A percentile compares a stretch with the other conserved stretches of the same genome.
These are phyloP conservation scores for Hymenoscyphus infarciens DNA, from an alignment of 2,329 filamentous ascomycete genomes.

Conservation along the genomic window DNA sequence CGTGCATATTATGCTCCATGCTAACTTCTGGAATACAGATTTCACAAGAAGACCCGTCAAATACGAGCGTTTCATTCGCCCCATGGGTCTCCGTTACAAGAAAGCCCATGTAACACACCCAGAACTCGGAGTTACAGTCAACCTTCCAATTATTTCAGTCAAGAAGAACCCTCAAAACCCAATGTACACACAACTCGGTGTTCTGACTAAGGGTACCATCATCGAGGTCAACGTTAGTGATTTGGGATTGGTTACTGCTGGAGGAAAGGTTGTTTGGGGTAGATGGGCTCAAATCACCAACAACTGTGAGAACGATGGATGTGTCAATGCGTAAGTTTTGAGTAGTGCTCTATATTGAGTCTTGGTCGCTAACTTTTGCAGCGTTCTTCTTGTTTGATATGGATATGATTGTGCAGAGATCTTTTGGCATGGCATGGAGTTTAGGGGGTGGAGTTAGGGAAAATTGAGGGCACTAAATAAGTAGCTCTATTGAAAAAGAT, in stretches of 20 bases:
- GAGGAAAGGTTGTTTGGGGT: constrained; percentile 92
- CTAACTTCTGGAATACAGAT: constrained; percentile 43
- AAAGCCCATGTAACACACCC: constrained; percentile 66
- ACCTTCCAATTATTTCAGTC: constrained; percentile 70
- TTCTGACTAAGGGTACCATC: constrained; percentile 78
- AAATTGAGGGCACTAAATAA: constrained; percentile 4
- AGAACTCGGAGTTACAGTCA: constrained; percentile 80
- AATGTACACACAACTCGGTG: constrained; percentile 80
- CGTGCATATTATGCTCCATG: background rate
- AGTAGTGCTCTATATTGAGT: background rate
- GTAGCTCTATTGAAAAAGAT: constrained; percentile 3
- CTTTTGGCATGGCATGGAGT: constrained; percentile 22
- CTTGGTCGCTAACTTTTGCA: constrained; percentile 10
- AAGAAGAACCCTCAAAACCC: constrained; percentile 88
- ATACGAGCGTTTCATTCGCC: constrained; percentile 66
- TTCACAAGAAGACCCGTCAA: constrained; percentile 85
- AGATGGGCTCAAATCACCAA: constrained; percentile 70
- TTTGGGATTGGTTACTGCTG: constrained; percentile 83
- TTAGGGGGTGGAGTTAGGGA: constrained; percentile 14
- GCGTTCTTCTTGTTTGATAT: constrained; percentile 29
- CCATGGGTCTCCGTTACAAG: constrained; percentile 77
- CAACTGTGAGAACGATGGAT: constrained; percentile 58
- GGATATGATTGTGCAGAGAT: background rate
- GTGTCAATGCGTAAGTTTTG: constrained; percentile 46
- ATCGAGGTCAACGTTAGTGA: constrained; percentile 94